Conservation (phyloP, 148 eudicot genomes). For the Cornus kousa region DNA sequence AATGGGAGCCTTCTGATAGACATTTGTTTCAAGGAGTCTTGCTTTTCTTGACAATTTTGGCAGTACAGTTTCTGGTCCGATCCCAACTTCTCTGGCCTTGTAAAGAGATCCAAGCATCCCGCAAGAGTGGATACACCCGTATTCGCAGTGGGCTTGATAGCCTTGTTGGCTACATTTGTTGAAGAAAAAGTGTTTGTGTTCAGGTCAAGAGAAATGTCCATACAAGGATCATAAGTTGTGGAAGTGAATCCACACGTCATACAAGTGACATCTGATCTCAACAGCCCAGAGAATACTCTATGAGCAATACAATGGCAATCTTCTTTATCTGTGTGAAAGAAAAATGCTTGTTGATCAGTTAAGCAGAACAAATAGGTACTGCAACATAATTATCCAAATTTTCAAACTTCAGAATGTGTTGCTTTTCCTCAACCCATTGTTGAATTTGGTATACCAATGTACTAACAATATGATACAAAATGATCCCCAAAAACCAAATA, state of each 20-base stretch:
- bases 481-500: background rate
- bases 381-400: background rate
- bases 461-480: background rate
- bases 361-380: background rate
- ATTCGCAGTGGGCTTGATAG: conserved; percentile 26
- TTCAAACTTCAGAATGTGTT: too few species aligned
- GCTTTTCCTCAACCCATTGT: too few species aligned
- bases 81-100: conserved; percentile 62
- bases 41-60: conserved; percentile 54
- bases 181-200: conserved; percentile 18
- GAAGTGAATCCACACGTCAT: conserved; percentile 62
- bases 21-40: conserved; percentile 65
- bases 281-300: conserved; percentile 57
- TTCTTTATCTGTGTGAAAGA: conserved; percentile 40
- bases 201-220: conserved; percentile 68
- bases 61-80: conserved; percentile 65
- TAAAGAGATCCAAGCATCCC: conserved; percentile 61
- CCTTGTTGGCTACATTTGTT: conserved; percentile 5
- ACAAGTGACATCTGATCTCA: conserved; percentile 69
- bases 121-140: conserved; percentile 24
- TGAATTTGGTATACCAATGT: too few species aligned
- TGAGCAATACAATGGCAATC: conserved; percentile 76
- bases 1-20: conserved; percentile 56
- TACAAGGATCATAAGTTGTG: conserved; percentile 62
- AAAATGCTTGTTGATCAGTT: conserved; percentile 12